Evolutionary conservation across 2,329 filamentous ascomycete genomes (phyloP).

Genomic region (Sclerotinia borealis): DNA sequence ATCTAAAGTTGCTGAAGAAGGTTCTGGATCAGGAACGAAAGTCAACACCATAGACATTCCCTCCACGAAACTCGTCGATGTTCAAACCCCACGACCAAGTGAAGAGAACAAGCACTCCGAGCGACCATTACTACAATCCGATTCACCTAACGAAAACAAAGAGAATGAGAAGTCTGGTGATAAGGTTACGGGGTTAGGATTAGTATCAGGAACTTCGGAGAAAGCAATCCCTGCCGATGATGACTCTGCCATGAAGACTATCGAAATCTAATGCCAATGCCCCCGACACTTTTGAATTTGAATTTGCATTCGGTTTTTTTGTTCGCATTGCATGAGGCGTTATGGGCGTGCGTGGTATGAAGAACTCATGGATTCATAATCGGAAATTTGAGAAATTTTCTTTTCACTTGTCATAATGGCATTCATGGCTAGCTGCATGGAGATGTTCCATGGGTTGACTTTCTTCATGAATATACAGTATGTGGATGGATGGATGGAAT

Average conservation of each 20-base stretch:
- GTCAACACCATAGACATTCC: slow-evolving; percentile 24
- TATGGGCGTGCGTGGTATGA: not conserved
- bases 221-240: slow-evolving; percentile 32
- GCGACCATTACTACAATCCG: slow-evolving; percentile 26
- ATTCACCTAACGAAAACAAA: slow-evolving; percentile 26
- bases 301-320: slow-evolving; percentile 1
- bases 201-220: slow-evolving; percentile 23
- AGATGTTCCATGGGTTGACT: not conserved
- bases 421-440: not conserved
- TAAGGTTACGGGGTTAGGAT: slow-evolving; percentile 15
- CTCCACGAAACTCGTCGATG: slow-evolving; percentile 32
- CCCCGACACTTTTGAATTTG: slow-evolving; percentile 1
- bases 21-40: slow-evolving; percentile 23
- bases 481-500: not conserved
- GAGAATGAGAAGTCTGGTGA: slow-evolving; percentile 26
- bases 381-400: slow-evolving; percentile 1
- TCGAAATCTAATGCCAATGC: slow-evolving; percentile 30
- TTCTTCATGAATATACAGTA: slow-evolving; percentile 1
- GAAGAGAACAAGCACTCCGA: slow-evolving; percentile 29
- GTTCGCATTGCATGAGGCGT: slow-evolving; percentile 11
- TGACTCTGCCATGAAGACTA: slow-evolving; percentile 33
- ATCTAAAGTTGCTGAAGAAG: slow-evolving; percentile 68
- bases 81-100: slow-evolving; percentile 31
- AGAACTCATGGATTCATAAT: slow-evolving; percentile 3
- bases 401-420: not conserved